Evolutionary conservation across 139 green algal genomes (phyloP).

Genomic region (Microglena sp.): DNA sequence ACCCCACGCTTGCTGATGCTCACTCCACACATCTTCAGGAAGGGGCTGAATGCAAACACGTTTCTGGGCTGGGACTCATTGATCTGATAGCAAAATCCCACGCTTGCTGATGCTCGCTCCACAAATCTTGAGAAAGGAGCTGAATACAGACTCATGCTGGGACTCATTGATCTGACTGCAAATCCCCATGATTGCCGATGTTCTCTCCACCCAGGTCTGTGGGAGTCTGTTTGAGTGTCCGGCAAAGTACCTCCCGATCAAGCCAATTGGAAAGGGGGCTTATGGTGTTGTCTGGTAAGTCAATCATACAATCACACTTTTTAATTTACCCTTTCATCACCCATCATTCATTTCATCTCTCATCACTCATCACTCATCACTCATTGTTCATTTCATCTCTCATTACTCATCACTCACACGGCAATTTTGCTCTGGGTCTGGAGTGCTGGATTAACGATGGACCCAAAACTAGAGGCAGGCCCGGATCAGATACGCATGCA

Average conservation of each 20-base stretch:
- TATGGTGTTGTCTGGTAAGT: slow-evolving; percentile 94
- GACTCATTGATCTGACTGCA: neutral
- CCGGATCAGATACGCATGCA: no score
- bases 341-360: neutral
- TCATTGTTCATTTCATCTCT: neutral
- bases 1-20: no score
- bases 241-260: slow-evolving; percentile 47
- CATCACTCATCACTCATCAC: neutral
- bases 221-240: slow-evolving; percentile 51
- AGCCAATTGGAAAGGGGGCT: slow-evolving; percentile 88
- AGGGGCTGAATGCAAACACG: neutral
- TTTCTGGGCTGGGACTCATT: neutral
- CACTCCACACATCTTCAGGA: no score
- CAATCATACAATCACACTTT: neutral
- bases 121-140: no score
- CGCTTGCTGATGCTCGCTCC: no score
- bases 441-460: neutral
- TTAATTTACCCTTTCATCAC: neutral
- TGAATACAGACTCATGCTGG: neutral
- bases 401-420: neutral
- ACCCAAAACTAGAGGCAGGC: no score
- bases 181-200: neutral
- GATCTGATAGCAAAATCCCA: no score
- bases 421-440: neutral
- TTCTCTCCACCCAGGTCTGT: slow-evolving; percentile 29